Evolutionary conservation across 2,329 filamentous ascomycete genomes (phyloP).

Genomic region (Chrysoporthe puriensis): DNA sequence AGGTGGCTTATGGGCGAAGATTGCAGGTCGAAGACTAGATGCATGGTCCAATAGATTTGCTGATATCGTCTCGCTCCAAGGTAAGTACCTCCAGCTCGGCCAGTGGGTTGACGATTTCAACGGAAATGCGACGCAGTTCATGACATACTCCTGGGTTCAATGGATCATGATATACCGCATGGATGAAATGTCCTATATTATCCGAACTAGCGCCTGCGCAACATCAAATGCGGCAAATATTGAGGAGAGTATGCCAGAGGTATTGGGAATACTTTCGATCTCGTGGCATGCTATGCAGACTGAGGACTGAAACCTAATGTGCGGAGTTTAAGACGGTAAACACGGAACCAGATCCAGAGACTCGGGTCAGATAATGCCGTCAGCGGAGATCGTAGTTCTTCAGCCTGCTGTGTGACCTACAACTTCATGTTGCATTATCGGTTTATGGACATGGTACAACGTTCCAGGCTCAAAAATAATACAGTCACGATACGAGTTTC

Average conservation of each 20-base stretch:
- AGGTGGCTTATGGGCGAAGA: too few species aligned
- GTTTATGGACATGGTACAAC: too few species aligned
- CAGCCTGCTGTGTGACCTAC: neutral
- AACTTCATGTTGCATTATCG: too few species aligned
- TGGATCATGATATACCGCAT: neutral
- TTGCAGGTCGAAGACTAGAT: neutral
- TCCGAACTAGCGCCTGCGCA: neutral
- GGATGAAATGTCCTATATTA: neutral
- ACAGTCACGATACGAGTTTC: too few species aligned
- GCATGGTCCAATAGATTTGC: neutral
- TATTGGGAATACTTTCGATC: neutral
- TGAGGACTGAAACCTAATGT: neutral
- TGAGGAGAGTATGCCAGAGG: neutral
- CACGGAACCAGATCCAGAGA: neutral
- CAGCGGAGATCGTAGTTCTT: neutral
- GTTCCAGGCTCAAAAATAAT: too few species aligned
- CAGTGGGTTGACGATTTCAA: too few species aligned
- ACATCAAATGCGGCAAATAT: neutral
- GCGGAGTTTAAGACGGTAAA: neutral
- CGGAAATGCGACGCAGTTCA: too few species aligned
- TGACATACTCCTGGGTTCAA: too few species aligned
- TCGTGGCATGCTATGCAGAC: neutral
- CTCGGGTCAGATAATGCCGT: neutral
- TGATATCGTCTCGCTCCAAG: neutral
- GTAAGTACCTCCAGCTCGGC: too few species aligned